phyloP scores from a whole-genome alignment of 306 rosid genomes.

The Crotalaria pallida region DNA sequence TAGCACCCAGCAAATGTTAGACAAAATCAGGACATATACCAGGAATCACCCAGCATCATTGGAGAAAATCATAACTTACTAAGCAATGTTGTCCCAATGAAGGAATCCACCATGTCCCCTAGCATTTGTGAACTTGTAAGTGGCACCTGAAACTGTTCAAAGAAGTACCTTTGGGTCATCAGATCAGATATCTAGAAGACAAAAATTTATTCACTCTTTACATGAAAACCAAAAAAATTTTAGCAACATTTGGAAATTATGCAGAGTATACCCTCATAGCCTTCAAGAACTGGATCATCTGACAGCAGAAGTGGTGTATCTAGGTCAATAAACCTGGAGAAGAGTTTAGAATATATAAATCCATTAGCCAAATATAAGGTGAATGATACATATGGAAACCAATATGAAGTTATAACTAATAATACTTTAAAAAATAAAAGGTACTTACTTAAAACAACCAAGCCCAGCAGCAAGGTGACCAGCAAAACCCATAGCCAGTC shows the following conservation, averaged over 20 bases:
- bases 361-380: background rate
- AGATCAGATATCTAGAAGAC: background rate
- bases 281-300: constrained; percentile 81
- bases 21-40: no score
- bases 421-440: background rate
- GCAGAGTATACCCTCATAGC: constrained; percentile 63
- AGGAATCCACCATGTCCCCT: constrained; percentile 92
- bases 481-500: constrained; percentile 90
- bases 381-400: background rate
- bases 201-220: background rate
- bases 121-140: constrained; percentile 64
- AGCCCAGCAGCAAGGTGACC: constrained; percentile 91
- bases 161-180: background rate
- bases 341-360: constrained; percentile 6
- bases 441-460: constrained; percentile 68
- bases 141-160: constrained; percentile 62
- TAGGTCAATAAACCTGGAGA: constrained; percentile 66
- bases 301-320: constrained; percentile 76
- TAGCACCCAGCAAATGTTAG: background rate
- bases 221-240: background rate
- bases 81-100: constrained; percentile 73
- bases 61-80: constrained; percentile 35
- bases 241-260: background rate
- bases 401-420: background rate
- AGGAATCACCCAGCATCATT: background rate